These are phyloP conservation scores for Fusarium tuaranense DNA, from an alignment of 2,329 filamentous ascomycete genomes.

Conservation along the genomic window DNA sequence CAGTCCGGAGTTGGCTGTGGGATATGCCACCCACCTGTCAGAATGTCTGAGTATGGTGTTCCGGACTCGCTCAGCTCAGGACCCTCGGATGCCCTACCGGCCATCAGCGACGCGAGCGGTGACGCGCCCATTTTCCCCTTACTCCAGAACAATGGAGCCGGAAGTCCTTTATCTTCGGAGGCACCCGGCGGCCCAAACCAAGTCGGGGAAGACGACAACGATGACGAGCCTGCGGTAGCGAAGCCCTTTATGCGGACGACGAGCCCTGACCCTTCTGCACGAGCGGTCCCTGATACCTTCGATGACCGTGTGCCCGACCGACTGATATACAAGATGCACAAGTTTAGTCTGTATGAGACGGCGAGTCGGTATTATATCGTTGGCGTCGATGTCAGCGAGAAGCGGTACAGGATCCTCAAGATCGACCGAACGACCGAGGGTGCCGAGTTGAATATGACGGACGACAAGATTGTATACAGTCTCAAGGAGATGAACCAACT, in stretches of 20 bases:
- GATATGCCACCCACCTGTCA: slow-evolving; percentile 23
- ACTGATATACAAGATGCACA: slow-evolving; percentile 81
- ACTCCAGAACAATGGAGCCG: slow-evolving; percentile 51
- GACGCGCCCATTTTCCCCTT: slow-evolving; percentile 49
- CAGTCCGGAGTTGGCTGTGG: slow-evolving; percentile 11
- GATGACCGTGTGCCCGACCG: slow-evolving; percentile 51
- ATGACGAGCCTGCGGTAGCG: slow-evolving; percentile 69
- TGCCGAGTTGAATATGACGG: slow-evolving; percentile 82
- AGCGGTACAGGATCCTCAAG: slow-evolving; percentile 90
- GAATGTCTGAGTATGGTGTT: slow-evolving; percentile 43
- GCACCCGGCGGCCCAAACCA: slow-evolving; percentile 37
- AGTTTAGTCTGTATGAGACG: slow-evolving; percentile 98
- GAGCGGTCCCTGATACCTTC: slow-evolving; percentile 45
- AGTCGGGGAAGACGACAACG: slow-evolving; percentile 62
- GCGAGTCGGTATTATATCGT: slow-evolving; percentile 94
- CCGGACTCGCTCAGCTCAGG: slow-evolving; percentile 38
- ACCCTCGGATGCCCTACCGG: slow-evolving; percentile 26
- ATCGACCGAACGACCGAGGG: slow-evolving; percentile 89
- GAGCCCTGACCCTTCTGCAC: slow-evolving; percentile 60
- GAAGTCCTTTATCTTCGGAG: slow-evolving; percentile 43
- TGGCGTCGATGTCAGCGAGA: slow-evolving; percentile 90
- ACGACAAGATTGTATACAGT: slow-evolving; percentile 95
- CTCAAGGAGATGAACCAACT: slow-evolving; percentile 93
- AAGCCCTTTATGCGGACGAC: slow-evolving; percentile 68
- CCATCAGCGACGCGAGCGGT: slow-evolving; percentile 29